Evolutionary conservation across 208 protist species (phyloP), one percentile per base, ranked within the genome.

Genomic region (Trypanosoma cruzi): DNA sequence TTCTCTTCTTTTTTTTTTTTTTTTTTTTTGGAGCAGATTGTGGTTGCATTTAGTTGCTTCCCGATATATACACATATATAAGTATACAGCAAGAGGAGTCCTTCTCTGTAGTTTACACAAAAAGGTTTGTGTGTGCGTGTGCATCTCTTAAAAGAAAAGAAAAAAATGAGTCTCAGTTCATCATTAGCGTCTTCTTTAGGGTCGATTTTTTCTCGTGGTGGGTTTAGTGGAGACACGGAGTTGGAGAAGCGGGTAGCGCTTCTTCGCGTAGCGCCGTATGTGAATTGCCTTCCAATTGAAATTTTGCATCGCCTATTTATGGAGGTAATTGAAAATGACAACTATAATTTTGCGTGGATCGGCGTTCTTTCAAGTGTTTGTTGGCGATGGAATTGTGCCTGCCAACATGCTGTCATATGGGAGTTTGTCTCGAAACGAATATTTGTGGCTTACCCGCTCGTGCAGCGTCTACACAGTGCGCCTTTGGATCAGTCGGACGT

Each of bases 361-460:
- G 74, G 68, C 42, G 64, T 79, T 28, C 73, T 94, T 37, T 91
- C 85, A 22, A 75, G 59, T 56, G 84, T 94, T 2, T 89, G 80
- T 64, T 57, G 72, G 49, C 70, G 64, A 13, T 94, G 89, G 86
- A 71, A 84, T 58, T 73, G 48, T 26, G 48, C 86, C 13, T 89
- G 81, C 50, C 81, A 84, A 49, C 79, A 92, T 64, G 53, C 80
- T 7, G 68, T 87, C 28, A 74, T 94, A 60, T 94, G 89, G 86
- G 80, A 82, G 66, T 82, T 80, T 63, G 80, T 89, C 5, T 79
- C 80, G 7, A 88, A 90, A 62, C 81, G 73, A 36, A 76, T 77
- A 34, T 92, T 90, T 74, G 86, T 92, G 5, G 84, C 79, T 14
- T 92, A 92, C 63, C 89, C 89, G n/a, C 78, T 94, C 0, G 77